Conservation (phyloP, 1,284 basidiomycete genomes). For the Ustilago curta region DNA sequence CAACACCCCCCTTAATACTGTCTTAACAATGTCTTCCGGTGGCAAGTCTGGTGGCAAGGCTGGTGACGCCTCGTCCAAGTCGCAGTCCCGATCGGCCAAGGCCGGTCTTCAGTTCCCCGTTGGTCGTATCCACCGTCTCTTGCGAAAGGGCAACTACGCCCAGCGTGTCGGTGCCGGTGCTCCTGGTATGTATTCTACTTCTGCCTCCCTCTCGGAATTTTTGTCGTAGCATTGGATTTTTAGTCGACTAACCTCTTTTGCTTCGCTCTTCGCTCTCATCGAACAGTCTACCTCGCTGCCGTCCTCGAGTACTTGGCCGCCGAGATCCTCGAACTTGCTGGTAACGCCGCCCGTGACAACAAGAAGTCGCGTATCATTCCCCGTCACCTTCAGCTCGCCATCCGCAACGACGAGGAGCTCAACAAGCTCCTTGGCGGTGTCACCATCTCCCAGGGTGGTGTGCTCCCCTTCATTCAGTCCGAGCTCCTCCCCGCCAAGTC, state of each 20-base stretch:
- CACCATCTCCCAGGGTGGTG: slow-evolving; percentile 82
- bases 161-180: slow-evolving; percentile 81
- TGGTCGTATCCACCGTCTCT: slow-evolving; percentile 92
- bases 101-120: slow-evolving; percentile 84
- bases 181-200: slow-evolving; percentile 75
- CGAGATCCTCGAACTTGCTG: slow-evolving; percentile 90
- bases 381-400: slow-evolving; percentile 89
- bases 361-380: slow-evolving; percentile 96
- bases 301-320: slow-evolving; percentile 91
- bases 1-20: slow-evolving; percentile 26
- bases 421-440: slow-evolving; percentile 73
- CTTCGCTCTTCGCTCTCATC: slow-evolving; percentile 43
- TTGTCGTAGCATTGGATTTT: no score
- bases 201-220: no score
- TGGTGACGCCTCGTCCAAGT: slow-evolving; percentile 71
- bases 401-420: slow-evolving; percentile 94
- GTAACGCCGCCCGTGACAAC: slow-evolving; percentile 97
- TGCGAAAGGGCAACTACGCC: slow-evolving; percentile 87
- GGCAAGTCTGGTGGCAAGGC: slow-evolving; percentile 71
- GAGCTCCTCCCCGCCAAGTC: slow-evolving; percentile 80
- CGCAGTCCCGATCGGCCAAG: slow-evolving; percentile 81
- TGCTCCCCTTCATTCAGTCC: slow-evolving; percentile 91
- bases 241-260: slow-evolving; percentile 10
- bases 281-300: slow-evolving; percentile 84
- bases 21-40: slow-evolving; percentile 66